Conservation (phyloP, 2,329 filamentous ascomycete species). For the Bertia moriformis region DNA sequence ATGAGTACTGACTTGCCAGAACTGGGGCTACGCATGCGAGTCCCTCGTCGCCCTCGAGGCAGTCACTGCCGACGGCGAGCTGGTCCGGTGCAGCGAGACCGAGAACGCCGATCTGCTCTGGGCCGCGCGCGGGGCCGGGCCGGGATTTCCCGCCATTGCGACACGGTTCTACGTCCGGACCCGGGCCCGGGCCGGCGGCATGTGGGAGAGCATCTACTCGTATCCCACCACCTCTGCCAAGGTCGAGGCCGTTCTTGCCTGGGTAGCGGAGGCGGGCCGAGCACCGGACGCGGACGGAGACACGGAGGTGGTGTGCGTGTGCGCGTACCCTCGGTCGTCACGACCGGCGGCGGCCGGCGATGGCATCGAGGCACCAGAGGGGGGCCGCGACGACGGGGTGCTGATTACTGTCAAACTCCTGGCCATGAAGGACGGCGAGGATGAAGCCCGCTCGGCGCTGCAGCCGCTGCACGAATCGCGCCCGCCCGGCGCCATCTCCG, state of each 20-base stretch:
- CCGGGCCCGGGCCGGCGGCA: no score
- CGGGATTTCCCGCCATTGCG: neutral
- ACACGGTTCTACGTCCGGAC: neutral
- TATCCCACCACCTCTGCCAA: no score
- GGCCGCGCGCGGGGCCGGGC: neutral
- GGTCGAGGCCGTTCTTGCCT: no score
- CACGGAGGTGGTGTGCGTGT: no score
- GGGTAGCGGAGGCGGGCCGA: no score
- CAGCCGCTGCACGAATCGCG: constrained; percentile 17
- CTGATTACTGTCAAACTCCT: no score
- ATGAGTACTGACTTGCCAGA: neutral
- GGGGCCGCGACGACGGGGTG: no score
- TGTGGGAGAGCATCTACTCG: no score
- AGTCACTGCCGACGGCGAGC: neutral
- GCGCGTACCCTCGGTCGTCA: no score
- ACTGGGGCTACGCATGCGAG: neutral
- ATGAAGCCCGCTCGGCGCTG: constrained; percentile 18
- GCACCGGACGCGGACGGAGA: no score
- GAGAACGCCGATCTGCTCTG: neutral
- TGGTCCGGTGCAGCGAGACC: neutral
- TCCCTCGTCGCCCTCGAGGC: neutral
- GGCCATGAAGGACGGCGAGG: constrained; percentile 21
- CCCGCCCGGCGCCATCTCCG: constrained; percentile 18
- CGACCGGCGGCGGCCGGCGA: no score
- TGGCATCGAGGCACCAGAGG: no score